phyloP scores from a whole-genome alignment of 2,329 filamentous ascomycete genomes.

The Aaosphaeria arxii region DNA sequence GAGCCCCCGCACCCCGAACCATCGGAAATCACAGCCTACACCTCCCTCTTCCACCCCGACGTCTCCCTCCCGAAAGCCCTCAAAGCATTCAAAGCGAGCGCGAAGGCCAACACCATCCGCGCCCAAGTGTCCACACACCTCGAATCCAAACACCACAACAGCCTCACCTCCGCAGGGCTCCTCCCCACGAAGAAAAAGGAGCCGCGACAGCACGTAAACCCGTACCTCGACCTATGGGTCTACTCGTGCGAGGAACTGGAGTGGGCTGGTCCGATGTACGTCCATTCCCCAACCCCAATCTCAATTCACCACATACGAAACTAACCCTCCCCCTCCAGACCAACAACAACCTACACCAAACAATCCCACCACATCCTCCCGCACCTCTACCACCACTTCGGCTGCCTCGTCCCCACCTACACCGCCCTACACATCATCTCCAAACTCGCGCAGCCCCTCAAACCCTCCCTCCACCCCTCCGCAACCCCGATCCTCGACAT shows the following conservation, averaged over 20 bases:
- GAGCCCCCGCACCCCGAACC: slow-evolving; percentile 17
- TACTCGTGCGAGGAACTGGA: slow-evolving; percentile 64
- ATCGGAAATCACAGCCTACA: slow-evolving; percentile 64
- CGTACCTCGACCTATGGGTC: slow-evolving; percentile 65
- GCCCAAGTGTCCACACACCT: slow-evolving; percentile 57
- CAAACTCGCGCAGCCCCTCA: slow-evolving; percentile 43
- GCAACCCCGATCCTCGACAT: slow-evolving; percentile 61
- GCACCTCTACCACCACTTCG: slow-evolving; percentile 76
- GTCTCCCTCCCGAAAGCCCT: slow-evolving; percentile 61
- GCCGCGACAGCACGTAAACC: slow-evolving; percentile 53
- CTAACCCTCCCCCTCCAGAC: slow-evolving; percentile 4
- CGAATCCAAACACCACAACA: slow-evolving; percentile 49
- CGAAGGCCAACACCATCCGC: slow-evolving; percentile 62
- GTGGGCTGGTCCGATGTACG: slow-evolving; percentile 58
- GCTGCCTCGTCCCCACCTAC: slow-evolving; percentile 67
- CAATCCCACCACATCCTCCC: slow-evolving; percentile 68
- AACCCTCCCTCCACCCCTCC: slow-evolving; percentile 31
- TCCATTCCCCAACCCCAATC: too few species aligned
- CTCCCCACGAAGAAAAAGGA: slow-evolving; percentile 38
- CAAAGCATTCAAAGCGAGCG: slow-evolving; percentile 62
- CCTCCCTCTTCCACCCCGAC: slow-evolving; percentile 61
- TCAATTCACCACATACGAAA: too few species aligned
- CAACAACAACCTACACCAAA: slow-evolving; percentile 50
- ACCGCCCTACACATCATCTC: slow-evolving; percentile 62
- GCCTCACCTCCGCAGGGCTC: slow-evolving; percentile 17